Evolutionary conservation across 495 filamentous ascomycete species (phyloP).

Genomic region (Penicillium soppii): DNA sequence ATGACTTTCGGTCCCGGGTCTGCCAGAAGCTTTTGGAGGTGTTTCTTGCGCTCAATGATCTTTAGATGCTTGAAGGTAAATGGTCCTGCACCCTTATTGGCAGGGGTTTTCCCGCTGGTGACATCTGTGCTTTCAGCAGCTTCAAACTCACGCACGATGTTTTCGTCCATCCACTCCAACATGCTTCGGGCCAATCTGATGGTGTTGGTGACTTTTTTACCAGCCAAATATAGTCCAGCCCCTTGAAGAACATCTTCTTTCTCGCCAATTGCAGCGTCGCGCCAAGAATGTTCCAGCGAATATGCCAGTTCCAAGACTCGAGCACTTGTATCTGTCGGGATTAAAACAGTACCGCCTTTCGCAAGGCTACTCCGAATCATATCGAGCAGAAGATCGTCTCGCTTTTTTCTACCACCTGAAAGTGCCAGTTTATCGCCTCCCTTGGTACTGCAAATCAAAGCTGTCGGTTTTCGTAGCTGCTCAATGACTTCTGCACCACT

Average conservation of each 20-base stretch:
- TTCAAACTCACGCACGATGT: slow-evolving; percentile 88
- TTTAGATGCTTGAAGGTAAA: slow-evolving; percentile 89
- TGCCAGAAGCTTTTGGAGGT: slow-evolving; percentile 62
- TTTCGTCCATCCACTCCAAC: slow-evolving; percentile 99
- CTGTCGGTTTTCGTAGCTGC: slow-evolving; percentile 87
- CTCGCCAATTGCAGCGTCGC: slow-evolving; percentile 56
- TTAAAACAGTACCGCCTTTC: slow-evolving; percentile 88
- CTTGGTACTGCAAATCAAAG: slow-evolving; percentile 83
- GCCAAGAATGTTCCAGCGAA: slow-evolving; percentile 88
- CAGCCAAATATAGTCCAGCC: slow-evolving; percentile 78
- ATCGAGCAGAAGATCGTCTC: slow-evolving; percentile 81
- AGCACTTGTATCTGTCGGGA: slow-evolving; percentile 93
- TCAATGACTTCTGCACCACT: slow-evolving; percentile 90
- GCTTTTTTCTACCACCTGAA: slow-evolving; percentile 67
- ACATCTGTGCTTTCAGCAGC: slow-evolving; percentile 57
- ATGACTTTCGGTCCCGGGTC: slow-evolving; percentile 67
- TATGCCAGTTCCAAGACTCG: slow-evolving; percentile 92
- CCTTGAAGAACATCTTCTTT: slow-evolving; percentile 58
- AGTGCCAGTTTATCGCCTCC: slow-evolving; percentile 72
- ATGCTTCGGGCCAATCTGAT: slow-evolving; percentile 90
- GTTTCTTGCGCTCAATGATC: slow-evolving; percentile 72
- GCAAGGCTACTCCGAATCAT: slow-evolving; percentile 74
- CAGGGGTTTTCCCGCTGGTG: slow-evolving; percentile 39
- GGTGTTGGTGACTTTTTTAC: slow-evolving; percentile 73
- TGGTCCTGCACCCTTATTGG: slow-evolving; percentile 60